These are phyloP conservation scores for Tetrapisispora pingtungensis DNA, from an alignment of 805 yeast genomes.

Conservation along the genomic window DNA sequence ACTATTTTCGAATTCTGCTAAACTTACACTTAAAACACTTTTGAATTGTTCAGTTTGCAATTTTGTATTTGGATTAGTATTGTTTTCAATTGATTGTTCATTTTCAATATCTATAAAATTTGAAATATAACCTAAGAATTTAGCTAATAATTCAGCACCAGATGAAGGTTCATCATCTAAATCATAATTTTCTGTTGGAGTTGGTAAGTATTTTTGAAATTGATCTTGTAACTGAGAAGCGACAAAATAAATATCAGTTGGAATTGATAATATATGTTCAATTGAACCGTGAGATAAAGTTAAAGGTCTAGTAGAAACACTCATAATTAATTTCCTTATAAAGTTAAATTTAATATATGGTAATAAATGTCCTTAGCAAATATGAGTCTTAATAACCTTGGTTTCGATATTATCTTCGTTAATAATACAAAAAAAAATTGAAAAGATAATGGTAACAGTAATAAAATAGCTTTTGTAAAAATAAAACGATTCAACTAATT, in stretches of 20 bases:
- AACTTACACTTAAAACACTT: conserved; percentile 58
- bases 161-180: conserved; percentile 83
- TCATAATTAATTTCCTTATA: conserved; percentile 2
- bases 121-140: conserved; percentile 69
- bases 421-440: too few species aligned
- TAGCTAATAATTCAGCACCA: conserved; percentile 73
- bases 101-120: conserved; percentile 33
- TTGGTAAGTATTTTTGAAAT: conserved; percentile 68
- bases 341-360: too few species aligned
- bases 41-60: conserved; percentile 36
- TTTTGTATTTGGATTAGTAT: background rate
- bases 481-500: too few species aligned
- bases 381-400: too few species aligned
- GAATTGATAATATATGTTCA: conserved; percentile 82
- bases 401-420: too few species aligned
- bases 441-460: too few species aligned
- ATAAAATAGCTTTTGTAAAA: too few species aligned
- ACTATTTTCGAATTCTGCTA: conserved; percentile 76
- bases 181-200: conserved; percentile 73
- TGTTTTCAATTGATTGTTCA: conserved; percentile 7
- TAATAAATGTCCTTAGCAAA: too few species aligned
- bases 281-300: conserved; percentile 75
- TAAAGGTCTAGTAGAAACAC: conserved; percentile 59
- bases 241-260: conserved; percentile 66
- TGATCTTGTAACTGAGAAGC: conserved; percentile 84